These are phyloP conservation scores for Neonectria ditissima DNA, from an alignment of 2,329 filamentous ascomycete species.

Conservation along the genomic window DNA sequence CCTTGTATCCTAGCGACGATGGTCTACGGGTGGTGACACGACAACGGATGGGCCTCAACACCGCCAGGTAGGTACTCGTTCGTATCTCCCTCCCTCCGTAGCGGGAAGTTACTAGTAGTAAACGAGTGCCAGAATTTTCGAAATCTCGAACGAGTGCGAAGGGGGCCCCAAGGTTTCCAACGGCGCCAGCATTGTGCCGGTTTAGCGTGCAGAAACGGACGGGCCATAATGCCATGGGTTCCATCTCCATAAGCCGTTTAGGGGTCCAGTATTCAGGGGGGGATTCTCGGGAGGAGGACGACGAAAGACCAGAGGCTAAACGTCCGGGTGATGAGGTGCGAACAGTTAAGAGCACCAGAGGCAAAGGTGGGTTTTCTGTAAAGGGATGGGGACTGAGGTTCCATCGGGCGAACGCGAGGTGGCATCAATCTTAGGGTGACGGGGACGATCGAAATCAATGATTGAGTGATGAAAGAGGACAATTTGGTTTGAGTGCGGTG, in stretches of 20 bases:
- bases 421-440: slow-evolving; percentile 14
- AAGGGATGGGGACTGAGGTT: slow-evolving; percentile 11
- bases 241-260: slow-evolving; percentile 17
- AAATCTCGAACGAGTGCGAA: not conserved
- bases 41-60: slow-evolving; percentile 17
- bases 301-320: slow-evolving; percentile 16
- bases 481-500: not conserved
- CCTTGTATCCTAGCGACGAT: slow-evolving; percentile 10
- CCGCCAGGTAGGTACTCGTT: slow-evolving; percentile 6
- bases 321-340: not conserved
- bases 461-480: not conserved
- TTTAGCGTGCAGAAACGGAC: slow-evolving; percentile 36
- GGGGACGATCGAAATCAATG: slow-evolving; percentile 7
- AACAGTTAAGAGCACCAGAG: not conserved
- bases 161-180: slow-evolving; percentile 33
- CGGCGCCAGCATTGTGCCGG: slow-evolving; percentile 34
- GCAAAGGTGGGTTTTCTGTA: slow-evolving; percentile 9
- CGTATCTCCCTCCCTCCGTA: not conserved
- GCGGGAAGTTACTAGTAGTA: not conserved
- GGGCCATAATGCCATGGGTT: not conserved
- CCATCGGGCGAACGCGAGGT: slow-evolving; percentile 4
- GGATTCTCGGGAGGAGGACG: slow-evolving; percentile 7
- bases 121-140: not conserved
- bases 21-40: slow-evolving; percentile 25
- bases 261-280: slow-evolving; percentile 32